Base-by-base conservation (phyloP, 768 basidiomycete species). In the Guyanaporus albipodus region DNA sequence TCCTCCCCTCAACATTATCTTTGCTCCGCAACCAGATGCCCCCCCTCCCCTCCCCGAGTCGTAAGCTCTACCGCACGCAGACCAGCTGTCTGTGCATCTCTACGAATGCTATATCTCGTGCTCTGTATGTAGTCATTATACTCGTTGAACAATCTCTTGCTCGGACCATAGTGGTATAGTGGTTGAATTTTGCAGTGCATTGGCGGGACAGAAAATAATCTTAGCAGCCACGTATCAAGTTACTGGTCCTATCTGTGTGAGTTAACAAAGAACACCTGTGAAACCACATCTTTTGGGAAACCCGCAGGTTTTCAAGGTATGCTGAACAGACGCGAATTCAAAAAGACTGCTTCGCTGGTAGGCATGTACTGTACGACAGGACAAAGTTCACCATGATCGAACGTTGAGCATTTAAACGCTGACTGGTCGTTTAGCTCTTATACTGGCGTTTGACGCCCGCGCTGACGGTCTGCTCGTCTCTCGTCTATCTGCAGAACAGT, bases 1-100 rank as follows among this genome's bases (percentile, higher is more conserved):
- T 5, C 89, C 88, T 17, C 88, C 89, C 31, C 75, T 91, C 24
- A 79, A 81, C 61, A 66, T 90, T 40, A 89, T 91, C 57, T 91
- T 91, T 67, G 87, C 88, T 12, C 85, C 87, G 11, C 83, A 87
- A 67, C 87, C 88, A 7, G 85, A 85, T 44, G 87, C 82, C 4
- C 86, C 88, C 24, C 88, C 87, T 39, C 87, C 87, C 37, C 73
- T 87, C 60, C 86, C 87, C 29, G 56, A 60, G 42, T 67, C 55
- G 12, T 66, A 44, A 57, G 32, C 38, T 27, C 33, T 41, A 11
- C 18, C 42, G 18, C 19, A 29, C 43, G 36, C 41, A 21, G 19
- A 23, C 36, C 26, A 37, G 39, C 53, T 44, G 33, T 49, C 41
- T 40, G 43, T 47, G 50, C 49, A 49, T 45, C 38, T 38, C 35